phyloP scores from a whole-genome alignment of 345 rosid genomes.

The Lepidium africanum region DNA sequence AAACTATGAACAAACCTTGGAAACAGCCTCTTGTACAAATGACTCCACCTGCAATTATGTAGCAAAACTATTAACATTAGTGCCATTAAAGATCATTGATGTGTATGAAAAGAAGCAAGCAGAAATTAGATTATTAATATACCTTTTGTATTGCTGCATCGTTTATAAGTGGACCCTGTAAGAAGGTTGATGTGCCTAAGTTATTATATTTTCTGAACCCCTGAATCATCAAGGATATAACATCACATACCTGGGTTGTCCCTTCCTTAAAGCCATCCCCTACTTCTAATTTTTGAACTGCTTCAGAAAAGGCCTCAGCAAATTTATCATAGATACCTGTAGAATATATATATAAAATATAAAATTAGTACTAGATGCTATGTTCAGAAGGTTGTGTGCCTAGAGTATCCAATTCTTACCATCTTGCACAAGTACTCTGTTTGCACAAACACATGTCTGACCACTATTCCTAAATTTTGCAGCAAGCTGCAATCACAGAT shows the following conservation, averaged over 20 bases:
- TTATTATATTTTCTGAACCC: too few species aligned
- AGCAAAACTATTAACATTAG: background rate
- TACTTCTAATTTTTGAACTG: constrained; percentile 79
- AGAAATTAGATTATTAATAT: constrained; percentile 4
- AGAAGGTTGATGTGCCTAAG: background rate
- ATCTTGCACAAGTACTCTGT: constrained; percentile 90
- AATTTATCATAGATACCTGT: constrained; percentile 93
- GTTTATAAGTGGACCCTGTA: constrained; percentile 94
- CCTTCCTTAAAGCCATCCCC: constrained; percentile 94
- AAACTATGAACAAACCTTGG: constrained; percentile 48
- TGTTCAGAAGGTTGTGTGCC: background rate
- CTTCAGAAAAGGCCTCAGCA: constrained; percentile 72
- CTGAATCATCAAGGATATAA: too few species aligned
- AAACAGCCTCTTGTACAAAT: constrained; percentile 72
- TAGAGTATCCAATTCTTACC: constrained; percentile 41
- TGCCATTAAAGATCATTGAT: background rate
- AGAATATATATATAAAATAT: constrained; percentile 1
- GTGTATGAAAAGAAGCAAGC: background rate
- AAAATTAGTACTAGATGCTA: background rate
- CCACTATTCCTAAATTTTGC: constrained; percentile 95
- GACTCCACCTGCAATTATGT: constrained; percentile 65
- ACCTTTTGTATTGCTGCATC: constrained; percentile 92
- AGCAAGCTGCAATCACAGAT: constrained; percentile 61
- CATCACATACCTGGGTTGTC: constrained; percentile 48
- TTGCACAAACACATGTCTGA: constrained; percentile 96